Base-by-base conservation (phyloP, 129 eudicot genomes). In the Arctium minus region DNA sequence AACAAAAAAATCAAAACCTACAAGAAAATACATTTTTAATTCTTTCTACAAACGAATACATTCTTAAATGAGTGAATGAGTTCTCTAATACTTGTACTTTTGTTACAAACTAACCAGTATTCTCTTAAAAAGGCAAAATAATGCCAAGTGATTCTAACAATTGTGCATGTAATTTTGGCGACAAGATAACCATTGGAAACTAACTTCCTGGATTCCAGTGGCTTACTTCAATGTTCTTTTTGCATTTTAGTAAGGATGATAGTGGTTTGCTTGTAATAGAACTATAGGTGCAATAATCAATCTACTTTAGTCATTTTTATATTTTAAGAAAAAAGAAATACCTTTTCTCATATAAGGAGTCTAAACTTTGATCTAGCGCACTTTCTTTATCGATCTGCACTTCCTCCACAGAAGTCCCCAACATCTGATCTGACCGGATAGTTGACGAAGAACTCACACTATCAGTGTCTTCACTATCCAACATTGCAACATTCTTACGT, bases 331-430 rank as follows among this genome's bases (percentile, higher is more conserved):
- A 76, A 46, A 77, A 37, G 27, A 46, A 50, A 53, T 80, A 93
- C 99, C 99, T 96, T 88, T 93, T 96, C 86, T 96, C 99, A 44
- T 73, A 96, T 46, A 96, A 85, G 75, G 87, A 97, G 74, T 93
- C 98, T 76, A 96, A 81, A 71, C 85, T 78, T 81, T 85, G 92
- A 86, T 96, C 99, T 79, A 96, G 93, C 74, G 89, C 77, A 76
- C 88, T 73, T 37, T 96, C 97, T 79, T 87, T 96, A 79, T 87
- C 97, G 27, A 84, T 83, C 70, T 79, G 87, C 65, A 91, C 88
- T 48, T 93, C 95, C 88, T 84, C 93, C 73, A 38, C 84, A 74
- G 81, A 79, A 48, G 84, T 72, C 48, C 68, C 88, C 74, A 84
- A 53, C 85, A 89, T 83, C 35, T 78, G 80, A 48, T 91, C 97